Evolutionary conservation across 305 asterid species (phyloP), one percentile per base, ranked within the genome.

Genomic region (Coffea humblotiana): DNA sequence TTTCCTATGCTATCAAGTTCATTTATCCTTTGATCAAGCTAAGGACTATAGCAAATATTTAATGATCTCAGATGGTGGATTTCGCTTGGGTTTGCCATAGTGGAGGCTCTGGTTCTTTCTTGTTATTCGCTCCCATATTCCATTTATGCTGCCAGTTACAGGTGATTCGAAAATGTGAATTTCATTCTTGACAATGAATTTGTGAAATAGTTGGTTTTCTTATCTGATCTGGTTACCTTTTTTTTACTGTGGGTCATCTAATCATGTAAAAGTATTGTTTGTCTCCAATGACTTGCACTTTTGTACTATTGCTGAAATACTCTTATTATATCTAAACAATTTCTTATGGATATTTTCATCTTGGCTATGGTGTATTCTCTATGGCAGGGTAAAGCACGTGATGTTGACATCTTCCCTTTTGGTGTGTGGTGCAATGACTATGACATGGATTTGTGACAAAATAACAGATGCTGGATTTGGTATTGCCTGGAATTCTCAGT

Each of bases 361-460:
- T 52, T 56, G 15, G 37, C 3, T 48, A 29, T 74, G 18, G 72
- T 74, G 69, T 72, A 66, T 58, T 40, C 83, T 47, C 69, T 66
- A 76, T 75, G 85, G 87, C 92, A 96, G 99, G 91, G 90, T 89
- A 79, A 96, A 91, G 83, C 99, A 96, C 79, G 97, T 94, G 85
- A 79, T 92, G 90, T 72, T 91, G 88, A 94, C 99, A 77, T 85
- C 96, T 52, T 88, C 82, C 60, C 88, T 87, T 80, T 85, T 96
- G 91, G 99, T 91, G 74, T 91, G 92, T 82, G 99, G 99, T 85
- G 99, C 98, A 49, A 94, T 96, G 98, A 92, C 98, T 80, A 89
- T 88, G 90, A 90, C 94, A 71, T 92, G 98, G 98, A 96, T 96
- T 51, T 94, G 95, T 63, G 99, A 96, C 88, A 90, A 89, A 87